Base-by-base conservation (phyloP, 768 basidiomycete species). In the Scleroderma citrinum region DNA sequence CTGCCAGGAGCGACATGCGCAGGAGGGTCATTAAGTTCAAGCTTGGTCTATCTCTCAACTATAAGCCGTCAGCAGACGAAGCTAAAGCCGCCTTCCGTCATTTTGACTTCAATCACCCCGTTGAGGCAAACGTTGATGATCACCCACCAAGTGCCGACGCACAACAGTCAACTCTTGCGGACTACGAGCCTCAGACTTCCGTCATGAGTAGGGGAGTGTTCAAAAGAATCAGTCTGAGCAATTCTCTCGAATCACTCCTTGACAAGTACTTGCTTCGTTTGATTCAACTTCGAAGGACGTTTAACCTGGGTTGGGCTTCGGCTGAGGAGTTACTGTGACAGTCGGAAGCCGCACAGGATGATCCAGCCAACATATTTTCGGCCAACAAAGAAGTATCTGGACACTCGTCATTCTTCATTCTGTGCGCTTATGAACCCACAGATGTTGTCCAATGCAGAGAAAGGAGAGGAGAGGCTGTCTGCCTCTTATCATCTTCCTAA, bases 281-380 rank as follows among this genome's bases (percentile, higher is more conserved):
- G 16, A 61, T 87, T 20, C 73, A 73, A 49, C 59, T 81, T 3
- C 68, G 84, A 38, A 58, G 74, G 30, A 69, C 69, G 55, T 82
- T 77, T 54, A 67, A 67, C 4, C 63, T 84, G 12, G 82, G 82
- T 12, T 88, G 85, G 85, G 81, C 84, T 3, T 82, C 77, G 3
- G 85, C 83, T 3, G 86, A 87, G 56, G 54, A 71, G 16, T 66
- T 86, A 41, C 60, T 72, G 40, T 59, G 70, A 44, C 68, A 74
- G 57, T 61, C 72, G 10, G 77, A 80, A 56, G 71, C 64, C 48
- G 58, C 62, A 21, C 80, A 82, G 57, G 63, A 56, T 44, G 64
- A 60, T 19, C 59, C 69, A 7, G 70, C 69, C 5, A 69, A 71
- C 34, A 64, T 80, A 26, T 66, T 75, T 50, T 49, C 55, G 8